Evolutionary conservation across 2,329 filamentous ascomycete species (phyloP).

Genomic region (Xylariomycetidae sp.): DNA sequence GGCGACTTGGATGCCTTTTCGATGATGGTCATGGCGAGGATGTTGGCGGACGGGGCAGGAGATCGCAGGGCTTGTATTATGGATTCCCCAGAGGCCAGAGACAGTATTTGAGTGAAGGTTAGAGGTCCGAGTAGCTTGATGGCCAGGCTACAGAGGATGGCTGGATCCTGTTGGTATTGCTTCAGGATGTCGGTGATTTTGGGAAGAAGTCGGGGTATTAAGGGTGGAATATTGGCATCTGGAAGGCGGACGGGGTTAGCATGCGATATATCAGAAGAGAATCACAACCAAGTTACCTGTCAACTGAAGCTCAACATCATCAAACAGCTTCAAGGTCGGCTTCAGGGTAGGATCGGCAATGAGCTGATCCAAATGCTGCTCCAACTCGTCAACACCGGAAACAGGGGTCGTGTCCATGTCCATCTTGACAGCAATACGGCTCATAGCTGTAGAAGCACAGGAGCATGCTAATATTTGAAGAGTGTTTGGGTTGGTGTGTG

Average conservation of each 20-base stretch:
- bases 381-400: slow-evolving; percentile 48
- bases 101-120: slow-evolving; percentile 45
- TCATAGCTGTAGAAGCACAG: slow-evolving; percentile 11
- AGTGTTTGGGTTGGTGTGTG: too few relatives aligned
- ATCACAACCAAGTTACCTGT: slow-evolving; percentile 35
- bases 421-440: slow-evolving; percentile 33
- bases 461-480: background rate
- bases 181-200: slow-evolving; percentile 49
- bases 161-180: slow-evolving; percentile 45
- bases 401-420: slow-evolving; percentile 41
- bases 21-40: slow-evolving; percentile 53
- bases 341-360: slow-evolving; percentile 35
- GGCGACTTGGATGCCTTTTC: slow-evolving; percentile 48
- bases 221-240: slow-evolving; percentile 48
- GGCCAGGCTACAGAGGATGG: slow-evolving; percentile 46
- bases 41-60: slow-evolving; percentile 50
- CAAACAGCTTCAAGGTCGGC: slow-evolving; percentile 48
- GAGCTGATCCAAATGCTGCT: slow-evolving; percentile 49
- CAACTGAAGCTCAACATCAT: slow-evolving; percentile 55
- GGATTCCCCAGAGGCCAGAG: slow-evolving; percentile 46
- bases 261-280: background rate
- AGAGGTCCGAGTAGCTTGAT: slow-evolving; percentile 53
- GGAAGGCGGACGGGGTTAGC: slow-evolving; percentile 2
- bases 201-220: slow-evolving; percentile 50
- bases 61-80: slow-evolving; percentile 50